Conservation (phyloP, 2,329 filamentous ascomycete genomes). For the Elsinoe perseae region DNA sequence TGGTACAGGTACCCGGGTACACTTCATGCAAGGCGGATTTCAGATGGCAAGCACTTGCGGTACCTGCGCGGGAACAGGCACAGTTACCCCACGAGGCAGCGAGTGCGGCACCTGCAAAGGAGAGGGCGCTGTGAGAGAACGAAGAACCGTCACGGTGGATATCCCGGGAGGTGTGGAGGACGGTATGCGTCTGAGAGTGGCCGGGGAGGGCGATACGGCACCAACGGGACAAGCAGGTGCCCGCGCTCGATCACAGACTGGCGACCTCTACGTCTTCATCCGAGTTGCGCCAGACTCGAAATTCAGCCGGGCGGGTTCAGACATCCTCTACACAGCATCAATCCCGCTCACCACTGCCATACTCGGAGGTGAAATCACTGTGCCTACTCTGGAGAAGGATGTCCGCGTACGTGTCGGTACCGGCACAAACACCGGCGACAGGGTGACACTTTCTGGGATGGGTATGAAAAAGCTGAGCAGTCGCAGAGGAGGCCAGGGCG, state of each 20-base stretch:
- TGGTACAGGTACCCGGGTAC: conserved; percentile 78
- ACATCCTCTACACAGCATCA: conserved; percentile 85
- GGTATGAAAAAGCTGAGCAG: conserved; percentile 80
- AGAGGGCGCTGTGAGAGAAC: conserved; percentile 74
- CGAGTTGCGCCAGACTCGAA: conserved; percentile 82
- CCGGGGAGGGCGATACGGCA: conserved; percentile 80
- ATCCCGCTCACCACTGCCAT: conserved; percentile 90
- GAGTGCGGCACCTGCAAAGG: conserved; percentile 76
- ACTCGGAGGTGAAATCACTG: conserved; percentile 78
- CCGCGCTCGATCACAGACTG: conserved; percentile 58
- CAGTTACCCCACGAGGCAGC: conserved; percentile 65
- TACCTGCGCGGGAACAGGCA: conserved; percentile 70
- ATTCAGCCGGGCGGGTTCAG: conserved; percentile 78
- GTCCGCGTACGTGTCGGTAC: conserved; percentile 87
- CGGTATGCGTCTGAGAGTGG: conserved; percentile 82
- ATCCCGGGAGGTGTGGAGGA: conserved; percentile 95
- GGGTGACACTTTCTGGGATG: conserved; percentile 79
- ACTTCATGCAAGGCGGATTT: conserved; percentile 86
- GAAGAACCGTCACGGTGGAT: conserved; percentile 76
- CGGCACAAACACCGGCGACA: conserved; percentile 87
- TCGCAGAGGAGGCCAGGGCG: conserved; percentile 62
- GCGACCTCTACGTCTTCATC: conserved; percentile 87
- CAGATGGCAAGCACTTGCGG: conserved; percentile 90
- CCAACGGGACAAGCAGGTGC: conserved; percentile 62
- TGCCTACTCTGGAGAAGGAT: conserved; percentile 84